phyloP scores from a whole-genome alignment of 2,329 filamentous ascomycete species.

The Acrocalymma vagum region DNA sequence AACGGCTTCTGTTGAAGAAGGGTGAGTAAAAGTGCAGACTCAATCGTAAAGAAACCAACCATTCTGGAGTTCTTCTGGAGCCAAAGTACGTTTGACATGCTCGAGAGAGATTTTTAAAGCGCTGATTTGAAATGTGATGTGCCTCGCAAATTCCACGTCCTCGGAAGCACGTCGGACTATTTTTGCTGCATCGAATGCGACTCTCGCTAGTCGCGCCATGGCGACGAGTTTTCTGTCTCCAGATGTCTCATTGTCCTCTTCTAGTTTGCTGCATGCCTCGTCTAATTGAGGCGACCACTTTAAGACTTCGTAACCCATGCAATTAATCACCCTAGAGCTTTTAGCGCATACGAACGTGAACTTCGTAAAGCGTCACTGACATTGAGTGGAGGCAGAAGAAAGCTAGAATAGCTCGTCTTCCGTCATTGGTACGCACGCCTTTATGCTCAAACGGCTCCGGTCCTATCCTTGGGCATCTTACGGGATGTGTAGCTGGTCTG shows the following conservation, averaged over 20 bases:
- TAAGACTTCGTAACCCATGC: conserved; percentile 59
- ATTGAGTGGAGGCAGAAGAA: conserved; percentile 57
- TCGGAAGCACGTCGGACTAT: conserved; percentile 29
- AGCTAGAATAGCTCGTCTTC: conserved; percentile 59
- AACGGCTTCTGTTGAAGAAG: too few species aligned
- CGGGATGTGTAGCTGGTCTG: conserved; percentile 11
- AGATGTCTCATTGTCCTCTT: conserved; percentile 55
- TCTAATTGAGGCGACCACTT: conserved; percentile 68
- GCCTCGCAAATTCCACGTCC: conserved; percentile 11
- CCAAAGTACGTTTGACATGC: conserved; percentile 14
- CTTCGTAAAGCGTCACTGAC: too few species aligned
- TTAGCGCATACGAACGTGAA: too few species aligned
- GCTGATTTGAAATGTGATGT: conserved; percentile 21
- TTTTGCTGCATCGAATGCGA: conserved; percentile 29
- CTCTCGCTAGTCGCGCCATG: conserved; percentile 46
- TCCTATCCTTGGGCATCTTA: conserved; percentile 13
- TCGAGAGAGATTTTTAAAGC: conserved; percentile 19
- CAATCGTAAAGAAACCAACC: too few species aligned
- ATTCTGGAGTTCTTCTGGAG: conserved; percentile 15
- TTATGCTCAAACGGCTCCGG: conserved; percentile 8
- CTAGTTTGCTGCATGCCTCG: conserved; percentile 61
- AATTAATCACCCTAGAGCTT: too few species aligned
- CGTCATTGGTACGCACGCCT: conserved; percentile 54
- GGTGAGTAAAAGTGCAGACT: too few species aligned
- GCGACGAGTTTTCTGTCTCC: conserved; percentile 60